These are phyloP conservation scores for Hanseniaspora gamundiae DNA, from an alignment of 1,139 yeast species.

Conservation along the genomic window DNA sequence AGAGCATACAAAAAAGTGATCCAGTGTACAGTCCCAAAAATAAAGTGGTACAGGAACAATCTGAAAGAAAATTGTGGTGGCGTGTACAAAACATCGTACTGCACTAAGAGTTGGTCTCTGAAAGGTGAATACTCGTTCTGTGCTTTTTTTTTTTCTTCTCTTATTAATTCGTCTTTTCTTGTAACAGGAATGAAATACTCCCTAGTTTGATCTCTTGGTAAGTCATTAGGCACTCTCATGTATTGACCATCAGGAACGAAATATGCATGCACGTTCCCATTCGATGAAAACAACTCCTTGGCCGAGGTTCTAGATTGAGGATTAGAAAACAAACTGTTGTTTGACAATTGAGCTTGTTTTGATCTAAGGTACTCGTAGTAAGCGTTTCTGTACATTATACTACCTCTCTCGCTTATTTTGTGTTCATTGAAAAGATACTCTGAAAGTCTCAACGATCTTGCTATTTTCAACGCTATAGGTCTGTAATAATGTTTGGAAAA, in stretches of 20 bases:
- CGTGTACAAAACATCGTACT: background rate
- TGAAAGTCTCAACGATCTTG: slow-evolving; percentile 43
- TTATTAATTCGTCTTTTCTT: slow-evolving; percentile 43
- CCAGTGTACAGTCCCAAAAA: background rate
- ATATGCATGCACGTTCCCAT: slow-evolving; percentile 33
- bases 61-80: background rate
- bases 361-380: slow-evolving; percentile 30
- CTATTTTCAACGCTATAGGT: background rate
- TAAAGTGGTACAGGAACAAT: background rate
- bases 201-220: slow-evolving; percentile 50
- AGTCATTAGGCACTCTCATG: slow-evolving; percentile 82
- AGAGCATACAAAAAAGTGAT: background rate
- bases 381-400: slow-evolving; percentile 42
- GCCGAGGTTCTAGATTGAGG: slow-evolving; percentile 48
- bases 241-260: slow-evolving; percentile 72
- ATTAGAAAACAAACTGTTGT: slow-evolving; percentile 42
- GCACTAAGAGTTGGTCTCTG: background rate
- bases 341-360: slow-evolving; percentile 24
- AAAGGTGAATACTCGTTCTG: background rate
- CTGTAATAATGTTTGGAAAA: background rate
- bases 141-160: background rate
- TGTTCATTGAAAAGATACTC: slow-evolving; percentile 65
- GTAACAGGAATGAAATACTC: slow-evolving; percentile 73
- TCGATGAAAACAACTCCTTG: slow-evolving; percentile 29
- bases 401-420: slow-evolving; percentile 67